These are phyloP conservation scores for Murraya paniculata DNA, from an alignment of 345 rosid genomes.

Conservation along the genomic window DNA sequence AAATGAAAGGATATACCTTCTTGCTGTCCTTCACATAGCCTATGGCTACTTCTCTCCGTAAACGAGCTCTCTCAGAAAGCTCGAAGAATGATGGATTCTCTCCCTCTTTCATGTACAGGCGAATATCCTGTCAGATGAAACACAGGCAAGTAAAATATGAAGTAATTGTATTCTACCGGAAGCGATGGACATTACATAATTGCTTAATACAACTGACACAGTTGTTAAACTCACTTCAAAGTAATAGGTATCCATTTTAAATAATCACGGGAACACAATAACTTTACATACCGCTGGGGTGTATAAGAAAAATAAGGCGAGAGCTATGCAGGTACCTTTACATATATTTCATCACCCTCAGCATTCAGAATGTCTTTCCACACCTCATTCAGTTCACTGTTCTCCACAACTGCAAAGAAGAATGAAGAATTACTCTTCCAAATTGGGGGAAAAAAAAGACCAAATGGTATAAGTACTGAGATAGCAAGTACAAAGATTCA, in stretches of 20 bases:
- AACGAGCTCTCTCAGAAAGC: slow-evolving; percentile 73
- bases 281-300: neutral
- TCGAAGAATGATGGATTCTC: slow-evolving; percentile 81
- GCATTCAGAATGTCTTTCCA: slow-evolving; percentile 93
- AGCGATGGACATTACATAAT: neutral
- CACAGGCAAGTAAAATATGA: neutral
- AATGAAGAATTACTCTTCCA: slow-evolving; percentile 12
- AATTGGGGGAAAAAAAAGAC: neutral
- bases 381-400: slow-evolving; percentile 81
- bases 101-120: slow-evolving; percentile 75
- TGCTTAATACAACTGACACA: neutral
- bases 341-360: slow-evolving; percentile 95
- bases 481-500: slow-evolving; percentile 3
- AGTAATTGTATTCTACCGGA: neutral
- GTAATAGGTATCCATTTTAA: neutral
- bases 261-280: neutral
- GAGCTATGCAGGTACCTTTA: slow-evolving; percentile 49
- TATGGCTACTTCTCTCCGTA: slow-evolving; percentile 83
- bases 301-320: neutral
- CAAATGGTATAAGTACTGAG: neutral
- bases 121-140: slow-evolving; percentile 52
- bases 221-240: neutral
- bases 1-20: slow-evolving; percentile 38
- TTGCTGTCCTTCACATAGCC: slow-evolving; percentile 76
- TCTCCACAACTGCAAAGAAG: slow-evolving; percentile 62